phyloP scores from a whole-genome alignment of 345 rosid genomes.

The Eucalyptus tenuipes region DNA sequence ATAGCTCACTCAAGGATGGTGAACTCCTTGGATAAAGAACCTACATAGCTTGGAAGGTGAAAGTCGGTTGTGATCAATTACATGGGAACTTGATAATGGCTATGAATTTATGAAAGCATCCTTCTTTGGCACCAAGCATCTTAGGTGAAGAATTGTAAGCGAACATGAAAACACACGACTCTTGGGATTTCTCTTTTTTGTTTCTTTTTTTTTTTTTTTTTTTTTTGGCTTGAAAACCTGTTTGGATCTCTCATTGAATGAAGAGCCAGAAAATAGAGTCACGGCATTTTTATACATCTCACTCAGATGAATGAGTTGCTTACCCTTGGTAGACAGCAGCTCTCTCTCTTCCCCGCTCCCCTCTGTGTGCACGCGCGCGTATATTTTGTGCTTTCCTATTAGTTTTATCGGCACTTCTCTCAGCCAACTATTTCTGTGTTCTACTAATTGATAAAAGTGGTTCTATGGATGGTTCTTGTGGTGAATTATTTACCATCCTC shows the following conservation, averaged over 20 bases:
- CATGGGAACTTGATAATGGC: not conserved
- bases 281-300: not conserved
- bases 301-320: not conserved
- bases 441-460: not conserved
- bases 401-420: not conserved
- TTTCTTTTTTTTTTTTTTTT: not conserved
- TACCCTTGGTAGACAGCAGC: not conserved
- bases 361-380: rapidly evolving
- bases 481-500: not conserved
- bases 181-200: not conserved
- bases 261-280: not conserved
- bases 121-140: not conserved
- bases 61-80: not conserved
- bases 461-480: not conserved
- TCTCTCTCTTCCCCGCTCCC: not conserved
- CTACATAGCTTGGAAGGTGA: not conserved
- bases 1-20: not conserved
- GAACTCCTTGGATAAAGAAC: not conserved
- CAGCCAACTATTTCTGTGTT: not conserved
- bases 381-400: not conserved
- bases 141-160: not conserved
- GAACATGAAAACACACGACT: not conserved
- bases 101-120: not conserved
- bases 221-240: not conserved
- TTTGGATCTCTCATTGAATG: not conserved